Base-by-base conservation (phyloP, 2,329 filamentous ascomycete genomes). In the Penicillium expansum region DNA sequence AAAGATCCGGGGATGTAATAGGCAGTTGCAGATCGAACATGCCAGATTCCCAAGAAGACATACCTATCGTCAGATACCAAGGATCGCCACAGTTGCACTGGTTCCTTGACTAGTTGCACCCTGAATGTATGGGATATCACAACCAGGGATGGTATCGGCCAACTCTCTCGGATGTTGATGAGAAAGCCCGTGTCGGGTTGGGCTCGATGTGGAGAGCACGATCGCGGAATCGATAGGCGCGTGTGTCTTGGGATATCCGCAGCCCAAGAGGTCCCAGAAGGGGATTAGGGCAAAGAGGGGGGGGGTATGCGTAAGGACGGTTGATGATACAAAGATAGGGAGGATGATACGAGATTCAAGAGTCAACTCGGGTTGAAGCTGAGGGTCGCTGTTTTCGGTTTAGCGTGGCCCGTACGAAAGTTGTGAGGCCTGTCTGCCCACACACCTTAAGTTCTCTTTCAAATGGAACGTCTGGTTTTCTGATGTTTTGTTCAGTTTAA, bases 31-130 rank as follows among this genome's bases (percentile, higher is more conserved):
- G 60, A 54, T 61, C 53, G 49, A 56, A 41, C 54, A 60, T 63
- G 62, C 62, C 58, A 58, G 57, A 56, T 57, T 58, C 59, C 59
- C 58, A 49, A 43, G 61, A 61, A 58, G 18, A 43, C 63, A 52
- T 74, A 77, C 76, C 74, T 76, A 71, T 71, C 71, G 69, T 77
- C 71, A 79, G 69, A 69, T 70, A 71, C 69, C 70, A 67, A 68
- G 67, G 69, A 71, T 74, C 71, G 74, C 73, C 75, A 77, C 75
- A 67, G 68, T 70, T 69, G 67, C 69, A 74, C 68, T 71, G 68
- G 62, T 71, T 67, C 65, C 61, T 70, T 55, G 66, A 62, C 63
- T 70, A 64, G 58, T 65, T 69, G 67, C 64, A 70, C 65, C 67
- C 65, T 68, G 56, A 57, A 57, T 53, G 51, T 67, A 66, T 67